These are phyloP conservation scores for Mortierella sp. DNA, from an alignment of 371 early-diverging fungal genomes.

Conservation along the genomic window DNA sequence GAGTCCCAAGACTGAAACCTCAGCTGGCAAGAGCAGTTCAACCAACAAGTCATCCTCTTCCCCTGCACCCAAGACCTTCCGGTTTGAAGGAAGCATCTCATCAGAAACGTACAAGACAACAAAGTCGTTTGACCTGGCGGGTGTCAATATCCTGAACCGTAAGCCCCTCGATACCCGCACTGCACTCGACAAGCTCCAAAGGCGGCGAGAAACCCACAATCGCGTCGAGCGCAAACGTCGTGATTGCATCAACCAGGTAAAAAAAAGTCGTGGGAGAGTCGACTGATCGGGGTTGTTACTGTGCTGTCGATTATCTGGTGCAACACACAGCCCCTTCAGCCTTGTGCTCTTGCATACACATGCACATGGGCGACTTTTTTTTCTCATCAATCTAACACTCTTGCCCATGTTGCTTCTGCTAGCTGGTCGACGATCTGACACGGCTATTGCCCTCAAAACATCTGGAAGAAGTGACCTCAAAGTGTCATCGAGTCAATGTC, in stretches of 20 bases:
- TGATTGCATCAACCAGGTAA: conserved; percentile 75
- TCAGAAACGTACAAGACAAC: conserved; percentile 48
- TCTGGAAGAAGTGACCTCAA: conserved; percentile 49
- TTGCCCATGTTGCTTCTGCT: neutral
- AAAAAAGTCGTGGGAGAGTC: no score
- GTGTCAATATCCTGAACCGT: conserved; percentile 72
- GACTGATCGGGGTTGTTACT: no score
- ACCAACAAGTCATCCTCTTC: conserved; percentile 2
- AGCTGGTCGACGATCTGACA: conserved; percentile 53
- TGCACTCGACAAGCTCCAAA: conserved; percentile 75
- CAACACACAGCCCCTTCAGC: no score
- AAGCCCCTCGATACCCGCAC: conserved; percentile 74
- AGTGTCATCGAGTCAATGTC: conserved; percentile 55
- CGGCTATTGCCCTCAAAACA: conserved; percentile 46
- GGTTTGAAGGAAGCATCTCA: conserved; percentile 52
- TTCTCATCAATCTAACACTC: no score
- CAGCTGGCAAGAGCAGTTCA: neutral
- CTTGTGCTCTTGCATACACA: no score
- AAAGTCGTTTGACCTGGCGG: conserved; percentile 52
- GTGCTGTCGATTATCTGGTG: no score
- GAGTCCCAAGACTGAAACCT: neutral
- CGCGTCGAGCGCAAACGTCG: conserved; percentile 79
- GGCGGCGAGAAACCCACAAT: conserved; percentile 80
- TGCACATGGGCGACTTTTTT: no score
- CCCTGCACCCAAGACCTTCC: conserved; percentile 38